These are phyloP conservation scores for Pseudophaeomoniella oleicola DNA, from an alignment of 2,329 filamentous ascomycete genomes.

Conservation along the genomic window DNA sequence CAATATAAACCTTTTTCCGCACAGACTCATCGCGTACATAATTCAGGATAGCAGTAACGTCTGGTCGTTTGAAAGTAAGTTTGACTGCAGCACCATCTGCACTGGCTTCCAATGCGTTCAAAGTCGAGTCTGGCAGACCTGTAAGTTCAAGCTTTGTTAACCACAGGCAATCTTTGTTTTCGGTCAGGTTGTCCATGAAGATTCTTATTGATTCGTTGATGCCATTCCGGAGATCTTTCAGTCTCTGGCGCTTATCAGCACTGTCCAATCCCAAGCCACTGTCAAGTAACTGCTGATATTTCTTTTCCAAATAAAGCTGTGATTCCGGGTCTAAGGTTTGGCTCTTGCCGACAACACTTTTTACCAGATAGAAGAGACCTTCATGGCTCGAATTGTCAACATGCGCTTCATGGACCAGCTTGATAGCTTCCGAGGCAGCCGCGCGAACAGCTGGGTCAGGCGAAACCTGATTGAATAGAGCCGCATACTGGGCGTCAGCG, in stretches of 20 bases:
- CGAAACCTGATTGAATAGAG: slow-evolving; percentile 70
- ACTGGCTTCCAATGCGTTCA: not conserved
- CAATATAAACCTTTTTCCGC: slow-evolving; percentile 53
- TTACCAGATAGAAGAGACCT: slow-evolving; percentile 29
- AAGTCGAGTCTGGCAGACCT: not conserved
- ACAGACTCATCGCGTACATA: slow-evolving; percentile 58
- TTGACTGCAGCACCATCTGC: slow-evolving; percentile 29
- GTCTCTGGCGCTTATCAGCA: slow-evolving; percentile 27
- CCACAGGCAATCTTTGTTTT: slow-evolving; percentile 36
- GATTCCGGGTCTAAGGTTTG: slow-evolving; percentile 29
- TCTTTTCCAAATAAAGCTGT: slow-evolving; percentile 28
- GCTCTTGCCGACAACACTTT: slow-evolving; percentile 24
- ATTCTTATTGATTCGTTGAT: slow-evolving; percentile 32
- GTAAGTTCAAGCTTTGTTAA: slow-evolving; percentile 27
- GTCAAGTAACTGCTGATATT: slow-evolving; percentile 29
- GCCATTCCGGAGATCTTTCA: slow-evolving; percentile 36
- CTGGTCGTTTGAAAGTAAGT: slow-evolving; percentile 71
- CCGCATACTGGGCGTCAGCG: slow-evolving; percentile 48
- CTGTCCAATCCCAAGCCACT: slow-evolving; percentile 28
- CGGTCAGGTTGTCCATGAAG: slow-evolving; percentile 36
- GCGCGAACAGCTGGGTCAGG: slow-evolving; percentile 51
- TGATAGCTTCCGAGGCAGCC: slow-evolving; percentile 59
- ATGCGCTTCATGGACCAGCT: slow-evolving; percentile 46
- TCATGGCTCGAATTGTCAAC: slow-evolving; percentile 32
- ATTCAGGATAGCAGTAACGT: slow-evolving; percentile 64